phyloP scores from a whole-genome alignment of 768 basidiomycete genomes.

The Boletus rubropictus region DNA sequence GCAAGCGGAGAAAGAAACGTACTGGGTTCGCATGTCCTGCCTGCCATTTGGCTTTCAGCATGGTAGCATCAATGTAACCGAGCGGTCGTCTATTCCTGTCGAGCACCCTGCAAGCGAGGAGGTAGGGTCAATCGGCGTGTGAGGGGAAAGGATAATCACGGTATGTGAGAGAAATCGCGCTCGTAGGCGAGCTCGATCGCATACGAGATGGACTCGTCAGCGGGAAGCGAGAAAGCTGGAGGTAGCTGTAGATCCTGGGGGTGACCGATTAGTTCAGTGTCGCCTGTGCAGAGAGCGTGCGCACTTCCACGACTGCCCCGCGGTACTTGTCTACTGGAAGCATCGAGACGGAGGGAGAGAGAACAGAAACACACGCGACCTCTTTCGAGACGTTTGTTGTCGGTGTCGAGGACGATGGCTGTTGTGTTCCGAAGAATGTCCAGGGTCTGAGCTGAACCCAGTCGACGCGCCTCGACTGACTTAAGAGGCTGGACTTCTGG shows the following conservation, averaged over 20 bases:
- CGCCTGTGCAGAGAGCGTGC: neutral
- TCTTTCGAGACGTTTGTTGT: too few relatives aligned
- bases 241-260: slow-evolving; percentile 64
- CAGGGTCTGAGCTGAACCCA: too few relatives aligned
- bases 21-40: slow-evolving; percentile 67
- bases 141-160: slow-evolving; percentile 42
- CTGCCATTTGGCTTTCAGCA: slow-evolving; percentile 75
- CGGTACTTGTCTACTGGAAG: slow-evolving; percentile 55
- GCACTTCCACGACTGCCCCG: slow-evolving; percentile 86
- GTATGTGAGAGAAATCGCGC: slow-evolving; percentile 90
- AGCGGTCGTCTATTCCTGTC: slow-evolving; percentile 66
- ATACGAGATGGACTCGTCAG: slow-evolving; percentile 60
- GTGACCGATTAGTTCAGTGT: neutral
- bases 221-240: slow-evolving; percentile 79
- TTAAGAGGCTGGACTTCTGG: too few relatives aligned
- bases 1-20: slow-evolving; percentile 21
- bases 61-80: slow-evolving; percentile 78
- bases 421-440: too few relatives aligned
- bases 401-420: too few relatives aligned
- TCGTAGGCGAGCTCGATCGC: slow-evolving; percentile 89
- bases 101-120: slow-evolving; percentile 53
- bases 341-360: slow-evolving; percentile 2
- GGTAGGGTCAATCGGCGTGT: neutral
- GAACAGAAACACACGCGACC: slow-evolving; percentile 10
- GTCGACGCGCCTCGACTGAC: neutral